Percentiles rank a stretch among this genome's conserved stretches.
phyloP scores from a whole-genome alignment of 2,329 filamentous ascomycete species.

The Emmonsiellopsis sp. region DNA sequence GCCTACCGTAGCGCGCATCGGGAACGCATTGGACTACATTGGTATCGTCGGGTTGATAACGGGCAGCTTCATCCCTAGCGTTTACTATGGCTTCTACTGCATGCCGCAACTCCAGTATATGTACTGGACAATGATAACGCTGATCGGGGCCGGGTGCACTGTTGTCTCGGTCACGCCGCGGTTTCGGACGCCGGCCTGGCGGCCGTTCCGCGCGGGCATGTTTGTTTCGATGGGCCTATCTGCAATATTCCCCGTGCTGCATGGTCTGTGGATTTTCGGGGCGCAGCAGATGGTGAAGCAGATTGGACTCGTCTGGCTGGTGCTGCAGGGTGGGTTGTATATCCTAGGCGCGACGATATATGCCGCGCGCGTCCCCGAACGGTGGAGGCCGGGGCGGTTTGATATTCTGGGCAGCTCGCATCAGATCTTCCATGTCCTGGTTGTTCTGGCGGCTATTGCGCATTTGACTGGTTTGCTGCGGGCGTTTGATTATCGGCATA shows the following conservation, averaged over 20 bases:
- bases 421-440: constrained; percentile 89
- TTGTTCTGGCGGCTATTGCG: constrained; percentile 68
- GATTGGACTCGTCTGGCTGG: constrained; percentile 72
- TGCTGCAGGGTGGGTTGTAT: constrained; percentile 74
- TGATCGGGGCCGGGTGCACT: constrained; percentile 67
- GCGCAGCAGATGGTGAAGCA: constrained; percentile 54
- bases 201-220: constrained; percentile 78
- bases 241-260: constrained; percentile 71
- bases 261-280: constrained; percentile 63
- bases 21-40: constrained; percentile 89
- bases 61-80: constrained; percentile 77
- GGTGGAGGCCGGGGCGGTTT: constrained; percentile 64
- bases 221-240: constrained; percentile 82
- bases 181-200: constrained; percentile 75
- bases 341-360: constrained; percentile 79
- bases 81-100: constrained; percentile 81
- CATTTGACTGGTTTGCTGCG: constrained; percentile 74
- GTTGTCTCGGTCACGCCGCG: constrained; percentile 67
- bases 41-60: constrained; percentile 89
- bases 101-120: constrained; percentile 52
- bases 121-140: constrained; percentile 72
- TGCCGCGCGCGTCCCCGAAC: constrained; percentile 75
- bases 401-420: constrained; percentile 92
- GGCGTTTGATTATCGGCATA: constrained; percentile 81
- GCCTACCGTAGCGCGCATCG: constrained; percentile 63